Evolutionary conservation across 441 rosid genomes (phyloP).

Genomic region (Melastoma candidum): DNA sequence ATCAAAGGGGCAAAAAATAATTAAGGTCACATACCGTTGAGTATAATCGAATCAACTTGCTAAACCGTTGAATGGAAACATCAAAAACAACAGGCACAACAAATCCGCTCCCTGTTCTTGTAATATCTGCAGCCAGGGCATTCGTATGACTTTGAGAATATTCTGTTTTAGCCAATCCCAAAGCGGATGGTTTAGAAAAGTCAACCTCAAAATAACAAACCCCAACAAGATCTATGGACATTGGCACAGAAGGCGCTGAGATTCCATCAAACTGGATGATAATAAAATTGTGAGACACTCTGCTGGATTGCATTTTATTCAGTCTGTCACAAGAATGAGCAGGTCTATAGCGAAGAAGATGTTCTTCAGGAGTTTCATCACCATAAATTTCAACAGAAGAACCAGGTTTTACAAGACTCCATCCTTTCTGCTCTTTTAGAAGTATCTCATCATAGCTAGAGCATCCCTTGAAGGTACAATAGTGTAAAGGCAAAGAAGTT

Average conservation of each 20-base stretch:
- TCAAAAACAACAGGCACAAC: constrained; percentile 83
- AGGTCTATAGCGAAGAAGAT: constrained; percentile 39
- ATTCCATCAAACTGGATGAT: constrained; percentile 76
- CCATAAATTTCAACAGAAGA: constrained; percentile 69
- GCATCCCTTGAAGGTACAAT: constrained; percentile 52
- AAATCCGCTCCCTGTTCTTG: constrained; percentile 39
- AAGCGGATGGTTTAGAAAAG: constrained; percentile 51
- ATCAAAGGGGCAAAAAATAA: constrained; percentile 10
- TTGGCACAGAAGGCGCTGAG: constrained; percentile 61
- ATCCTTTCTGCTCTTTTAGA: constrained; percentile 36
- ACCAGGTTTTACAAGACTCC: constrained; percentile 58
- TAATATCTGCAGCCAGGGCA: constrained; percentile 31
- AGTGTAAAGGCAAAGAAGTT: constrained; percentile 71
- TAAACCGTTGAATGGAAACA: constrained; percentile 78
- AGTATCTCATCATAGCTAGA: constrained; percentile 33
- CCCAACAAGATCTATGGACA: constrained; percentile 94
- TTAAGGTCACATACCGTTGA: constrained; percentile 61
- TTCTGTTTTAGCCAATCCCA: constrained; percentile 15
- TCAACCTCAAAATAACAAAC: constrained; percentile 78
- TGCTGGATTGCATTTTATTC: constrained; percentile 50
- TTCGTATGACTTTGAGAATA: constrained; percentile 25
- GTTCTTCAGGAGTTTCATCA: constrained; percentile 50
- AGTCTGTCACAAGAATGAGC: constrained; percentile 49
- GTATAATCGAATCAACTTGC: constrained; percentile 80
- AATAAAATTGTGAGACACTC: constrained; percentile 71